Evolutionary conservation across 2,329 filamentous ascomycete genomes (phyloP).

Genomic region (Coniosporium tulheliwenetii): DNA sequence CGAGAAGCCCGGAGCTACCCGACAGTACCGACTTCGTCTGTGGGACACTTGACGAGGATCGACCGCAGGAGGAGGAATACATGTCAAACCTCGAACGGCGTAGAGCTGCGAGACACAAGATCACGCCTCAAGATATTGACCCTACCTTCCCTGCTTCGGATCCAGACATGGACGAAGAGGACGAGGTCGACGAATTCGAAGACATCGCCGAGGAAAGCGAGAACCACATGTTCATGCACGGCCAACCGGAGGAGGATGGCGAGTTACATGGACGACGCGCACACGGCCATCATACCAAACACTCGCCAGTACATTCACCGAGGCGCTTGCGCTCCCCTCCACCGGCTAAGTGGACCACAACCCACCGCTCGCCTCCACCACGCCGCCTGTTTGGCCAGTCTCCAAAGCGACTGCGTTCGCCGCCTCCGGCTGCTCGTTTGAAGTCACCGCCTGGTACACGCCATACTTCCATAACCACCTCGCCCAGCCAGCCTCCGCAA

Average conservation of each 20-base stretch:
- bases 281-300: slow-evolving; percentile 4
- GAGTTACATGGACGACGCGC: slow-evolving; percentile 24
- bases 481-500: slow-evolving; percentile 21
- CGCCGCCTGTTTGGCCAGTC: slow-evolving; percentile 52
- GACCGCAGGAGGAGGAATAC: slow-evolving; percentile 86
- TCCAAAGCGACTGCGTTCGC: slow-evolving; percentile 42
- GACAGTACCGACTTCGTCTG: slow-evolving; percentile 99
- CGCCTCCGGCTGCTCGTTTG: slow-evolving; percentile 19
- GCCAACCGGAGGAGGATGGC: slow-evolving; percentile 52
- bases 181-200: slow-evolving; percentile 45
- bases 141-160: slow-evolving; percentile 94
- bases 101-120: slow-evolving; percentile 63
- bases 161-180: slow-evolving; percentile 66
- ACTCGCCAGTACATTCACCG: slow-evolving; percentile 40
- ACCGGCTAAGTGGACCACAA: slow-evolving; percentile 17
- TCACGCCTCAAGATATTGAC: slow-evolving; percentile 92
- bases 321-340: slow-evolving; percentile 42
- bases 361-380: slow-evolving; percentile 20
- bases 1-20: slow-evolving; percentile 66
- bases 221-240: slow-evolving; percentile 53
- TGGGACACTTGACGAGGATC: slow-evolving; percentile 89
- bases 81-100: slow-evolving; percentile 69
- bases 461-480: slow-evolving; percentile 22
- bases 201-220: slow-evolving; percentile 45
- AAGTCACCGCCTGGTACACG: slow-evolving; percentile 55